Evolutionary conservation across 2,329 filamentous ascomycete species (phyloP), one percentile per base, ranked within the genome.

Genomic region (Talaromyces verruculosus): DNA sequence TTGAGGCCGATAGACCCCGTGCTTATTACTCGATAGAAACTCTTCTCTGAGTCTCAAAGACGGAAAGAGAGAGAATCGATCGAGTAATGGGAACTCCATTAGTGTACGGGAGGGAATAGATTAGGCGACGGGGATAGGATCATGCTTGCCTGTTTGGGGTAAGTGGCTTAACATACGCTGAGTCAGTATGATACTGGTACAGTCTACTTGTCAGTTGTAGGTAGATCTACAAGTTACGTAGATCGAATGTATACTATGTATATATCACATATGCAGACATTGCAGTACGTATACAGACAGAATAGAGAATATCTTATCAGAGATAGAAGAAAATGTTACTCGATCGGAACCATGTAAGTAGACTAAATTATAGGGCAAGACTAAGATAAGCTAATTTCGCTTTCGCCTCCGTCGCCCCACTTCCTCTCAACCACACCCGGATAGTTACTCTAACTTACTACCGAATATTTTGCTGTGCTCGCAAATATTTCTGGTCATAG

Each of bases 131-230:
- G 60, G 65, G 65, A 66, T 66, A 63, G 65, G 35, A 47, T 39
- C 65, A 66, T 45, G 37, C 53, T 66, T 66, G 65, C 65, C 61
- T 30, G 33, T 66, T 66, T 60, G 55, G 65, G 65, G 17, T 5
- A 58, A 39, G 60, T 33, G 57, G 37, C 35, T 17, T 39, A 25
- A n/a, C 41, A 2, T 25, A 33, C 30, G 5, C 30, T 33, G 30
- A 33, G 3, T 3, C 30, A 33, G 30, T 33, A 33, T 4, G 2
- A 25, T 25, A 25, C 25, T 0, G 25, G 25, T 25, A 25, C 3
- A 25, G 25, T 3, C 4, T 25, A 25, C 25, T 25, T 25, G 25
- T 25, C 25, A 25, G 25, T 25, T 4, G 25, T 8, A 33, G 30
- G 3, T 15, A 6, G 45, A 49, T 45, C 41, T 22, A 45, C 41